phyloP scores from a whole-genome alignment of 306 rosid species.

The Urtica urens region DNA sequence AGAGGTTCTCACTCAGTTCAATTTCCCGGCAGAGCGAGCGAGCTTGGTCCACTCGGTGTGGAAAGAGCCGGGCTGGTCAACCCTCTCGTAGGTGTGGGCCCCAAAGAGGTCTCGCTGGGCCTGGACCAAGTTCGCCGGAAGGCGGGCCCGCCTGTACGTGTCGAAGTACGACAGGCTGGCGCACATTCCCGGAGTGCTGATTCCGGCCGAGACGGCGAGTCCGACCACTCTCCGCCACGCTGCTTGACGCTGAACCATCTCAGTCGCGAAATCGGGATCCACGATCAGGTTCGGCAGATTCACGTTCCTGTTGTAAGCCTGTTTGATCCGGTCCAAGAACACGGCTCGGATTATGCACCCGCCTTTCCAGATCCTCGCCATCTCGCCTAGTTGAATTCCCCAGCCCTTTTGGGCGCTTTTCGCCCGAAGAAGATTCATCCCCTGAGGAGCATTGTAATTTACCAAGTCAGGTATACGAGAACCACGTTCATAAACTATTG shows the following conservation, averaged over 20 bases:
- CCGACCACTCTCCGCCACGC: conserved; percentile 95
- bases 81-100: conserved; percentile 83
- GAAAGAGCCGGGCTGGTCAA: conserved; percentile 71
- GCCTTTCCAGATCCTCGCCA: conserved; percentile 97
- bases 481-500: too few relatives aligned
- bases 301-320: conserved; percentile 79
- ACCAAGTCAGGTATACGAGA: too few relatives aligned
- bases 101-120: conserved; percentile 95
- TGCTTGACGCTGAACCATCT: conserved; percentile 94
- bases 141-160: conserved; percentile 70
- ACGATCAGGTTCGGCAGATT: conserved; percentile 69
- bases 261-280: conserved; percentile 80
- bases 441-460: too few relatives aligned
- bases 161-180: conserved; percentile 91
- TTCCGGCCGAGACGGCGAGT: conserved; percentile 68
- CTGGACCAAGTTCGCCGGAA: conserved; percentile 94
- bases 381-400: conserved; percentile 77
- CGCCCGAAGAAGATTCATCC: conserved; percentile 87
- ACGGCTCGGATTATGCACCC: conserved; percentile 90
- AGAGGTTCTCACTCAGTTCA: conserved; percentile 60
- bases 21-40: conserved; percentile 60
- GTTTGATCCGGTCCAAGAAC: conserved; percentile 87
- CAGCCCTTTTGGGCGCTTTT: conserved; percentile 80
- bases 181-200: conserved; percentile 94
- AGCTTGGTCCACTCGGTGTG: conserved; percentile 93